Evolutionary conservation across 108 stramenopile species (phyloP).

Genomic region (Skeletonema marinoi): DNA sequence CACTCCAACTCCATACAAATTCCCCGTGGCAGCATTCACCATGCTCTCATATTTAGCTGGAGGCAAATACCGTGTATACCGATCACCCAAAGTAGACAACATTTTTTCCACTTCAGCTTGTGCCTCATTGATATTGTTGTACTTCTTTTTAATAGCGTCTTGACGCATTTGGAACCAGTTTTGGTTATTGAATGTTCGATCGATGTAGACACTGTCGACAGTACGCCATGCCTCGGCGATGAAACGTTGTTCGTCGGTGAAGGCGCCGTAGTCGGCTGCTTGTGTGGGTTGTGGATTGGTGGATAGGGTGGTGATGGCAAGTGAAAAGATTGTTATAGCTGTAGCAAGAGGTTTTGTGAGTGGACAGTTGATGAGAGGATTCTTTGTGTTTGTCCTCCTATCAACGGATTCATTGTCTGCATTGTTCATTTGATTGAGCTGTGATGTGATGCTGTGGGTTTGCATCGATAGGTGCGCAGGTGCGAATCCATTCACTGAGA

Average conservation of each 20-base stretch:
- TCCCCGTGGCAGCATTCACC: conserved; percentile 84
- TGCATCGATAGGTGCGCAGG: not conserved
- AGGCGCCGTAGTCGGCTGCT: conserved; percentile 67
- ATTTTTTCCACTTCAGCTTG: conserved; percentile 63
- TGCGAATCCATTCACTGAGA: not conserved
- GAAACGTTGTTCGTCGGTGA: conserved; percentile 78
- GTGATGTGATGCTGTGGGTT: not conserved
- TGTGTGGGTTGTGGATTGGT: not conserved
- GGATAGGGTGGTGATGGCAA: not conserved
- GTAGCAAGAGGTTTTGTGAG: not conserved
- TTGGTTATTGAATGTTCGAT: conserved; percentile 93
- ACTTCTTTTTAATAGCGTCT: conserved; percentile 66
- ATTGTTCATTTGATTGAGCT: not conserved
- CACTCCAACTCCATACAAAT: conserved; percentile 84
- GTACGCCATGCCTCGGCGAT: conserved; percentile 86
- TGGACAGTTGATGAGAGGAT: not conserved
- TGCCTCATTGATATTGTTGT: conserved; percentile 82
- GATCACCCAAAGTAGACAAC: conserved; percentile 83
- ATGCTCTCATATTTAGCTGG: conserved; percentile 93
- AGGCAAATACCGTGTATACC: conserved; percentile 92
- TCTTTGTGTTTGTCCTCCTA: not conserved
- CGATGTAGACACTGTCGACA: conserved; percentile 87
- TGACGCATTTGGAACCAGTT: conserved; percentile 93
- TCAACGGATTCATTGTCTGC: not conserved
- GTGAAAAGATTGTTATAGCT: not conserved